These are phyloP conservation scores for Rutidosis leptorrhynchoides DNA, from an alignment of 129 eudicot species.

Conservation along the genomic window DNA sequence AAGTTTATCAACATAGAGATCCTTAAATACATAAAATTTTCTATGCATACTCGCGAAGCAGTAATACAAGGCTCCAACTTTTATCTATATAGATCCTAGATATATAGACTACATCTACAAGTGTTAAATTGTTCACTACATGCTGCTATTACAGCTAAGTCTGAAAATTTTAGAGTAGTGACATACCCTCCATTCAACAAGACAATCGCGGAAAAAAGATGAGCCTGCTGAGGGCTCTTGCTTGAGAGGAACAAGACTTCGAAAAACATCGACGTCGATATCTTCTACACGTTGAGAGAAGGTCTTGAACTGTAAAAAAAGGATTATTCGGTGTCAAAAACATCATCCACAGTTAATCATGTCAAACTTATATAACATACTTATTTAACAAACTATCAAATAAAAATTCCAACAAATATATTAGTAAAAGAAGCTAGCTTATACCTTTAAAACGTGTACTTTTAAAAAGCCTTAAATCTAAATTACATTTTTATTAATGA, in stretches of 20 bases:
- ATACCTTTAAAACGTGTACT: no score
- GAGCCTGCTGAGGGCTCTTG: slow-evolving; percentile 71
- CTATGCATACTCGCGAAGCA: no score
- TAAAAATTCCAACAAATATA: no score
- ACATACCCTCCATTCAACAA: slow-evolving; percentile 78
- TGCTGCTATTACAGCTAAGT: neutral
- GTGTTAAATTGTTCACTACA: slow-evolving; percentile 1
- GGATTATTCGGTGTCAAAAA: slow-evolving; percentile 9
- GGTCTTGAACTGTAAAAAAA: slow-evolving; percentile 67
- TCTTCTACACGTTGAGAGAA: slow-evolving; percentile 68
- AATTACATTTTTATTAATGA: no score
- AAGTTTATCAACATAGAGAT: no score
- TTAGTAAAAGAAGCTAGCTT: no score
- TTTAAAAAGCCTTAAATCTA: no score
- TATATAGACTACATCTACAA: neutral
- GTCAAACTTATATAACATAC: neutral
- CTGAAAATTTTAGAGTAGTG: neutral
- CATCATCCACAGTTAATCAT: neutral
- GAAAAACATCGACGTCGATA: slow-evolving; percentile 67
- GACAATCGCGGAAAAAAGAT: slow-evolving; percentile 73
- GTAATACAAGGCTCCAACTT: no score
- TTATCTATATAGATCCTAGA: neutral
- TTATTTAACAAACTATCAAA: neutral
- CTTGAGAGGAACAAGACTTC: slow-evolving; percentile 64
- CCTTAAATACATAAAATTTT: no score